Evolutionary conservation across 305 asterid species (phyloP).

Genomic region (Rubia tinctorum): DNA sequence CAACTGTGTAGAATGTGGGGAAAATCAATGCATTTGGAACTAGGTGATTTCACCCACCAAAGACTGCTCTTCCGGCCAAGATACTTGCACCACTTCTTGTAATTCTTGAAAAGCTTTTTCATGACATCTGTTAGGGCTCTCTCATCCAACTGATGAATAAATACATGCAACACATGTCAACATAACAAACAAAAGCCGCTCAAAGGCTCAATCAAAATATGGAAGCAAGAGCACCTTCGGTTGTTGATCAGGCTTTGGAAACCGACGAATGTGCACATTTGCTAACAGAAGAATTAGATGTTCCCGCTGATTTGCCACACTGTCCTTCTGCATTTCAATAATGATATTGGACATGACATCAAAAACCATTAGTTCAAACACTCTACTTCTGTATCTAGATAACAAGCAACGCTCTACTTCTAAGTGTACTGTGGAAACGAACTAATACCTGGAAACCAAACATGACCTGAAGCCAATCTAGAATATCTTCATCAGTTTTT

Average conservation of each 20-base stretch:
- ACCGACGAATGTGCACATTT: conserved; percentile 90
- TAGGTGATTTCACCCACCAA: conserved; percentile 56
- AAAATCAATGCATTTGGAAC: conserved; percentile 1
- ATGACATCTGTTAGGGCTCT: conserved; percentile 88
- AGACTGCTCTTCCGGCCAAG: conserved; percentile 96
- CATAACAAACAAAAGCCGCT: background rate
- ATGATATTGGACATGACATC: background rate
- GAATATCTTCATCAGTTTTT: conserved; percentile 82
- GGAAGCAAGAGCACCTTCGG: conserved; percentile 58
- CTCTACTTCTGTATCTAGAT: background rate
- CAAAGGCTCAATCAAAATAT: conserved; percentile 11
- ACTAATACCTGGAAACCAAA: conserved; percentile 94
- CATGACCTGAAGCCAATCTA: conserved; percentile 94
- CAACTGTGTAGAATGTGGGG: background rate
- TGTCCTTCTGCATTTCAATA: conserved; percentile 72
- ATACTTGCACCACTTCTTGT: conserved; percentile 98
- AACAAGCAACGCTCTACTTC: background rate
- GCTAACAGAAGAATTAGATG: conserved; percentile 94
- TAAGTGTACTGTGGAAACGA: background rate
- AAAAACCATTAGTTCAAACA: background rate
- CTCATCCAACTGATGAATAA: conserved; percentile 74
- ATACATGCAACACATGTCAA: conserved; percentile 3
- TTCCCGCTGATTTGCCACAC: conserved; percentile 90
- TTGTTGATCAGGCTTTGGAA: conserved; percentile 90
- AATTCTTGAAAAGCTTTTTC: conserved; percentile 95